Evolutionary conservation across 2,329 filamentous ascomycete species (phyloP), one percentile per base, ranked within the genome.

Genomic region (Epicoccum sorghinum): DNA sequence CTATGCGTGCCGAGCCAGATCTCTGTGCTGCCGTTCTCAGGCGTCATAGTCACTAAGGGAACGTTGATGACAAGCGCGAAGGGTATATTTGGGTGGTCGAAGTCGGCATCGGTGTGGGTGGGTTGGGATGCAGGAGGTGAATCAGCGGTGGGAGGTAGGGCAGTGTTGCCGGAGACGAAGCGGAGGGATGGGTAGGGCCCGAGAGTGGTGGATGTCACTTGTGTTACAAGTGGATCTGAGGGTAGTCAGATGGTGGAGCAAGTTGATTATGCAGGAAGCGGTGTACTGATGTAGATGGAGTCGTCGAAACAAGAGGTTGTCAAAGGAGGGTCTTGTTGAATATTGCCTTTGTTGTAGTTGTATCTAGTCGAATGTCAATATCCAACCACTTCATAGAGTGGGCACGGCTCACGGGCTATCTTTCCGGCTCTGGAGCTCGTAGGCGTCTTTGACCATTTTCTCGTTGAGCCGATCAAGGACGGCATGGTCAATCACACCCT

Each of bases 281-380:
- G 18, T n/a, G 45, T 69, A 85, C 83, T 87, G 9, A 81, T 67
- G 51, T 86, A 85, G 24, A 87, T 81, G 0, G 65, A 58, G 7
- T 65, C 57, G 27, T 50, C 62, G 45, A 70, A 72, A 60, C 57
- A 69, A 38, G 82, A 69, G 0, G 73, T 69, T 0, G 80, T 78
- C 2, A 83, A 78, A 0, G 82, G 83, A 0, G 85, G 77, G 58
- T 86, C 84, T 64, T 87, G 85, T 57, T 87, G 84, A 30, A 86
- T 75, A 58, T 86, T 88, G 1, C 82, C 83, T 42, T 79, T 79
- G 62, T 87, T 86, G 65, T 87, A 87, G 60, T 87, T 87, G 75
- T 81, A 88, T 0, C 44, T 39, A n/a, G 4, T 5, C 6, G 4
- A 2, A 3, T 14, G 14, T 52, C 37, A 45, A 27, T 33, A 7